Conservation (phyloP, 2,329 filamentous ascomycete species). For the Incumbomyces lentus region DNA sequence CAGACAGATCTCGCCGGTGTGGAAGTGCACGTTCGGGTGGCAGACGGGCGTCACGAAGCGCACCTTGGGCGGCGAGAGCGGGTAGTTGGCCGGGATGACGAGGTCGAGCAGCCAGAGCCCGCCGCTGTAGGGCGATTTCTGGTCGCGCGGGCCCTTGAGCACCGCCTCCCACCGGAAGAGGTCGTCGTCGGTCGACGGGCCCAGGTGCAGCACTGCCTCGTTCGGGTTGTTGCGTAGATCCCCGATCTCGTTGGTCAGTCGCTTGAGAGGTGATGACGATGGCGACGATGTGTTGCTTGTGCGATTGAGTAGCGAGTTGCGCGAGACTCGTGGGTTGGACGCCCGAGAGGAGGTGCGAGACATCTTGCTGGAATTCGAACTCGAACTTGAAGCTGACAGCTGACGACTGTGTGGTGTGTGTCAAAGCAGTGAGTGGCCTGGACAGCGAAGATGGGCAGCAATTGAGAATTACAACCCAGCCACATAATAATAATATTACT, state of each 20-base stretch:
- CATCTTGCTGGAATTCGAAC: no score
- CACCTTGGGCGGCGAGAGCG: constrained; percentile 65
- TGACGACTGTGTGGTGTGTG: no score
- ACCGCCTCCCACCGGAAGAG: constrained; percentile 51
- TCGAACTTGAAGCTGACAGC: no score
- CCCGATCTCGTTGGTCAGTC: constrained; percentile 52
- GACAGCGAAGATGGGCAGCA: no score
- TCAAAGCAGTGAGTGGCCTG: no score
- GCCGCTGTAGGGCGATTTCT: constrained; percentile 29
- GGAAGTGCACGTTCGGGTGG: constrained; percentile 67
- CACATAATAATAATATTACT: no score
- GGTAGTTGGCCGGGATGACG: constrained; percentile 66
- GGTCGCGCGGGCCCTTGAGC: constrained; percentile 42
- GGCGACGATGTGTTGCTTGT: no score
- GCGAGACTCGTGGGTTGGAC: constrained; percentile 8
- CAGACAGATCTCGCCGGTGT: constrained; percentile 83
- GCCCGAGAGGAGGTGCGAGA: constrained; percentile 10
- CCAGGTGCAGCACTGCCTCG: constrained; percentile 46
- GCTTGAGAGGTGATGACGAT: constrained; percentile 37
- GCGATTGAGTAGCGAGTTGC: constrained; percentile 18
- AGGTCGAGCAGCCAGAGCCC: constrained; percentile 80
- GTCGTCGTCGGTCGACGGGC: constrained; percentile 47
- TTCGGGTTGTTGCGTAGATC: constrained; percentile 47
- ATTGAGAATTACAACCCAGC: no score
- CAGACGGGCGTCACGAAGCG: constrained; percentile 74